Evolutionary conservation across 2,329 filamentous ascomycete genomes (phyloP).

Genomic region (Ascocoryne sarcoides): DNA sequence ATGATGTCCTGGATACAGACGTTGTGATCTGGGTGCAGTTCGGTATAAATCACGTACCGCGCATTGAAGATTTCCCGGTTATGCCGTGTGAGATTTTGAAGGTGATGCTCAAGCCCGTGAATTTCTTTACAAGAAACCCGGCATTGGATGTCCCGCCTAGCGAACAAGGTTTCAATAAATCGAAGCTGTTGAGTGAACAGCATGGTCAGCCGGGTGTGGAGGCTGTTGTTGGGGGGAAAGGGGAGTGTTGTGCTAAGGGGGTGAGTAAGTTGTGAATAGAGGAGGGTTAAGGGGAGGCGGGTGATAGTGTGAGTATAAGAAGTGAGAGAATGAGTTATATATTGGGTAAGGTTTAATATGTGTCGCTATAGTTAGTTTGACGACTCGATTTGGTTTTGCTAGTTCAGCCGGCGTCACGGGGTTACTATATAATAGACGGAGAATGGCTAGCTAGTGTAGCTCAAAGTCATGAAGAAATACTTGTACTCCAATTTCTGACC

Average conservation of each 20-base stretch:
- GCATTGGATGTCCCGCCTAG: constrained; percentile 41
- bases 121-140: constrained; percentile 45
- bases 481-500: no score
- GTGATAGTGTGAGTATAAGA: no score
- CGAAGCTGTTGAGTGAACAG: constrained; percentile 16
- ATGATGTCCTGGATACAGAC: constrained; percentile 41
- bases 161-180: constrained; percentile 35
- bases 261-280: constrained; percentile 18
- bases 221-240: constrained; percentile 15
- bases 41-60: constrained; percentile 55
- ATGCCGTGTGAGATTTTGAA: constrained; percentile 54
- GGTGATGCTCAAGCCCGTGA: constrained; percentile 40
- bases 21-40: constrained; percentile 51
- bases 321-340: no score
- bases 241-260: constrained; percentile 22
- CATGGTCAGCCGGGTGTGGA: constrained; percentile 13
- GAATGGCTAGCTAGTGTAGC: no score
- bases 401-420: no score
- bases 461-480: no score
- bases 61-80: constrained; percentile 58
- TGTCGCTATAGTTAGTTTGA: no score
- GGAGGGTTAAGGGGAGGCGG: no score
- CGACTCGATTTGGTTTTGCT: no score
- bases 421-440: no score
- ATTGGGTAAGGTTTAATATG: no score